Percentiles rank a stretch among this genome's conserved stretches.
These are phyloP conservation scores for Clonostachys byssicola DNA, from an alignment of 2,329 filamentous ascomycete species.

Conservation along the genomic window DNA sequence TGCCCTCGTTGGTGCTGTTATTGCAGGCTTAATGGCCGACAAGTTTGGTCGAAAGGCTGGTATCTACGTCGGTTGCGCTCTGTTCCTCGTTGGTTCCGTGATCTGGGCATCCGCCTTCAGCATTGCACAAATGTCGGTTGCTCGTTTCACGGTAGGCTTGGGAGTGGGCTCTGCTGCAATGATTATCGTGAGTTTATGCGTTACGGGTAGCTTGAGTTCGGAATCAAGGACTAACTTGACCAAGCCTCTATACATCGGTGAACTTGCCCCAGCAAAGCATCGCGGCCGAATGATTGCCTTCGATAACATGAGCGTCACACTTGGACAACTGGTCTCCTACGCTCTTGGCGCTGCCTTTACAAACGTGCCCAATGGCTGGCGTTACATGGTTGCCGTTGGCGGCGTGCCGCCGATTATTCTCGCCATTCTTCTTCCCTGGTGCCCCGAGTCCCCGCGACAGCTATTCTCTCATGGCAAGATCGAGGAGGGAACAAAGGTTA, in stretches of 20 bases:
- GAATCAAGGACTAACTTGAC: too few species aligned
- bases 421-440: conserved; percentile 33
- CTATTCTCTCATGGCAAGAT: conserved; percentile 33
- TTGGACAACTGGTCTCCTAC: conserved; percentile 33
- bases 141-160: conserved; percentile 38
- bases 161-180: conserved; percentile 43
- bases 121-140: conserved; percentile 17
- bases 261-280: conserved; percentile 42
- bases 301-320: conserved; percentile 40
- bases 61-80: conserved; percentile 17
- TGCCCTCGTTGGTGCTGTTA: conserved; percentile 16
- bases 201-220: too few species aligned
- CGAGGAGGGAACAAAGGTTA: conserved; percentile 30
- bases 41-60: conserved; percentile 15
- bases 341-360: conserved; percentile 32
- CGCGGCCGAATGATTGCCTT: conserved; percentile 43
- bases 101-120: conserved; percentile 17
- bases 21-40: conserved; percentile 15
- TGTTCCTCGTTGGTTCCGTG: conserved; percentile 15
- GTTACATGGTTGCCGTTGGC: conserved; percentile 43
- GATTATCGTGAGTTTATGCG: conserved; percentile 22
- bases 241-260: conserved; percentile 35
- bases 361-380: conserved; percentile 37
- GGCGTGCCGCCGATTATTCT: conserved; percentile 41
- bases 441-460: conserved; percentile 43